phyloP scores from a whole-genome alignment of 2,329 filamentous ascomycete genomes.

The Fusarium proliferatum region DNA sequence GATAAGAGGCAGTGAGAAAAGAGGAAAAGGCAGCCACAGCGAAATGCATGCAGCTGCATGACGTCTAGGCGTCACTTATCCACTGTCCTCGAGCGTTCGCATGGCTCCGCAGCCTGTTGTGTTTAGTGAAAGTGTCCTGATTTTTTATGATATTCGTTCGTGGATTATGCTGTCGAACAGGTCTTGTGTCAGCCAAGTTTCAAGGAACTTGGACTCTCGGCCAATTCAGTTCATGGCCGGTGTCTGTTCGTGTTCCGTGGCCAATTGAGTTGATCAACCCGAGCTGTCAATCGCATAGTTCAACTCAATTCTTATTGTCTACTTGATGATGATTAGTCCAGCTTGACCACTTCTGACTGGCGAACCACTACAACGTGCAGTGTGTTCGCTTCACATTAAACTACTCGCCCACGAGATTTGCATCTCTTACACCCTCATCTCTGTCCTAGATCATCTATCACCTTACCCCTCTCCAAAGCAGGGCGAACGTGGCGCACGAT shows the following conservation, averaged over 20 bases:
- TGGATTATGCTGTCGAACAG: constrained; percentile 1
- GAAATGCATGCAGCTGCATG: constrained; percentile 16
- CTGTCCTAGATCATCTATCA: constrained; percentile 20
- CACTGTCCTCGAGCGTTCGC: constrained; percentile 14
- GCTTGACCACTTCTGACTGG: constrained; percentile 2
- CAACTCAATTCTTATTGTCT: background rate
- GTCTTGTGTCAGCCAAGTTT: constrained; percentile 25
- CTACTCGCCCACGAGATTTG: constrained; percentile 37
- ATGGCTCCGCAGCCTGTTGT: constrained; percentile 21
- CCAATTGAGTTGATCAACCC: constrained; percentile 17
- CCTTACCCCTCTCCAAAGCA: constrained; percentile 35
- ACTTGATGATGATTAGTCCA: background rate
- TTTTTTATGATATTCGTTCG: constrained; percentile 9
- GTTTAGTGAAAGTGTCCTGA: constrained; percentile 13
- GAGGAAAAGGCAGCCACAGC: constrained; percentile 25
- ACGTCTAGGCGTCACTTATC: constrained; percentile 20
- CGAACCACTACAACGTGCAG: constrained; percentile 22
- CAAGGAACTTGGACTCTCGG: constrained; percentile 12
- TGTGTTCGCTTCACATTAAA: constrained; percentile 41
- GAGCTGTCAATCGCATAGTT: background rate
- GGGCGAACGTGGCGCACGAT: constrained; percentile 43
- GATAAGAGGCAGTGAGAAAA: constrained; percentile 11
- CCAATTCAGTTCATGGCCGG: constrained; percentile 9
- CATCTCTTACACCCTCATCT: constrained; percentile 37
- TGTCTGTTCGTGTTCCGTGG: constrained; percentile 14